Conservation (phyloP, 176 grass and related monocot species). For the Oryza brachyantha region DNA sequence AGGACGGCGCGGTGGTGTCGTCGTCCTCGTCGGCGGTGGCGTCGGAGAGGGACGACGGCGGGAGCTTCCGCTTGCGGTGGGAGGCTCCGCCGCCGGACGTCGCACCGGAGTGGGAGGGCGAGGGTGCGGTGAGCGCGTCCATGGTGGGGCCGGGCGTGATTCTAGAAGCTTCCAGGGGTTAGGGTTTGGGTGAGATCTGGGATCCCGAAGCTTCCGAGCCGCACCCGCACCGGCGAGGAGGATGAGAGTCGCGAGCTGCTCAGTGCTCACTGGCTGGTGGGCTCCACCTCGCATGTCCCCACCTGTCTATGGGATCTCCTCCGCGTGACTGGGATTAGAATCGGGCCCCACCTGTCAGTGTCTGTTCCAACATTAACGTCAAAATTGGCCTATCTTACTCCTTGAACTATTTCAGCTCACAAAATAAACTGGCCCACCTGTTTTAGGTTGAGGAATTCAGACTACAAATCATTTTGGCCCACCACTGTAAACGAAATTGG, state of each 20-base stretch:
- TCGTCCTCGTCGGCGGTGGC: slow-evolving; percentile 79
- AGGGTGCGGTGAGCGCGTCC: slow-evolving; percentile 74
- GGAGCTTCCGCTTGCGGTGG: slow-evolving; percentile 94
- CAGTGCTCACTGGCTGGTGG: no score
- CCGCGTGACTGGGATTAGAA: no score
- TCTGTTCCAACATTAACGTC: no score
- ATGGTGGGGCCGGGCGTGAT: slow-evolving; percentile 22
- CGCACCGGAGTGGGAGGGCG: slow-evolving; percentile 79
- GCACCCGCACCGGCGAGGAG: not conserved
- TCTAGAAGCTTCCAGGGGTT: slow-evolving; percentile 30
- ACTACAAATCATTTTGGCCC: not conserved
- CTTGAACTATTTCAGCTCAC: not conserved
- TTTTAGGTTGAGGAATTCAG: not conserved
- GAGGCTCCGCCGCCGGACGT: slow-evolving; percentile 69
- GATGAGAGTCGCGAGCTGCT: not conserved
- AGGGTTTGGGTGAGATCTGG: slow-evolving; percentile 50
- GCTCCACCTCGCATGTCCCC: no score
- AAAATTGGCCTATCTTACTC: no score
- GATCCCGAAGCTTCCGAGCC: not conserved
- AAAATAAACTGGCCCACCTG: not conserved
- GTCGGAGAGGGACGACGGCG: slow-evolving; percentile 65
- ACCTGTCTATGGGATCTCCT: no score
- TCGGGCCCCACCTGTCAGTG: no score
- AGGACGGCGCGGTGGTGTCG: slow-evolving; percentile 59
- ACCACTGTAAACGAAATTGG: no score